Percentiles rank a stretch among this genome's conserved stretches.
Evolutionary conservation across 2,329 filamentous ascomycete species (phyloP).

Genomic region (Thielaviopsis populi): DNA sequence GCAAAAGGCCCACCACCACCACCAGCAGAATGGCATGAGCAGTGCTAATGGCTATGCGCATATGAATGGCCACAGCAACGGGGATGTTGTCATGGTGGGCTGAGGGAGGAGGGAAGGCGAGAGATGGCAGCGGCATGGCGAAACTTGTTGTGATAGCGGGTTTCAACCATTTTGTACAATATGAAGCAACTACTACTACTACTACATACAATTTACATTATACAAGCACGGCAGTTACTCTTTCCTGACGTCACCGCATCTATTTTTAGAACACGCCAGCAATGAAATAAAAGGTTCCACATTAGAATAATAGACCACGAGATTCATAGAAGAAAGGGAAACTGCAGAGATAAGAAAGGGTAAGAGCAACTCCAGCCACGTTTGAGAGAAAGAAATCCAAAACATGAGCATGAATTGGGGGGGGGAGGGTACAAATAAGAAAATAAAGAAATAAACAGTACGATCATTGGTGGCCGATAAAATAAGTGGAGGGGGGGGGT

Average conservation of each 20-base stretch:
- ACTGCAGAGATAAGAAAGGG: too few species aligned
- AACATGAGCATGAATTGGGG: background rate
- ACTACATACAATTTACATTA: background rate
- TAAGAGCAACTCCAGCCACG: background rate
- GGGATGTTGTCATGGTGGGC: slow-evolving; percentile 15
- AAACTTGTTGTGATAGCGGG: slow-evolving; percentile 8
- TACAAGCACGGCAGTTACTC: background rate
- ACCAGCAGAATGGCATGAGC: background rate
- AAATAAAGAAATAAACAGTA: background rate
- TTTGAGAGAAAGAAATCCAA: background rate
- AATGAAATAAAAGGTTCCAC: background rate
- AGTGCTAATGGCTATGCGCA: background rate
- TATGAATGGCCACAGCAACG: background rate
- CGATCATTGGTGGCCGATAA: background rate
- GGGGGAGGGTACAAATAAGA: background rate
- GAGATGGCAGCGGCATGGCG: background rate
- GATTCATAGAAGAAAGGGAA: background rate
- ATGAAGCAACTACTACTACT: background rate
- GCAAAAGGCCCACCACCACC: background rate
- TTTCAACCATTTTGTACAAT: slow-evolving; percentile 3
- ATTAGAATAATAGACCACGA: background rate
- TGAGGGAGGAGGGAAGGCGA: background rate
- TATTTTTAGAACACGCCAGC: background rate
- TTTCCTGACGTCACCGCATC: background rate
- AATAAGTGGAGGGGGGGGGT: background rate